Evolutionary conservation across 2,329 filamentous ascomycete genomes (phyloP).

Genomic region (Trichoderma sp.): DNA sequence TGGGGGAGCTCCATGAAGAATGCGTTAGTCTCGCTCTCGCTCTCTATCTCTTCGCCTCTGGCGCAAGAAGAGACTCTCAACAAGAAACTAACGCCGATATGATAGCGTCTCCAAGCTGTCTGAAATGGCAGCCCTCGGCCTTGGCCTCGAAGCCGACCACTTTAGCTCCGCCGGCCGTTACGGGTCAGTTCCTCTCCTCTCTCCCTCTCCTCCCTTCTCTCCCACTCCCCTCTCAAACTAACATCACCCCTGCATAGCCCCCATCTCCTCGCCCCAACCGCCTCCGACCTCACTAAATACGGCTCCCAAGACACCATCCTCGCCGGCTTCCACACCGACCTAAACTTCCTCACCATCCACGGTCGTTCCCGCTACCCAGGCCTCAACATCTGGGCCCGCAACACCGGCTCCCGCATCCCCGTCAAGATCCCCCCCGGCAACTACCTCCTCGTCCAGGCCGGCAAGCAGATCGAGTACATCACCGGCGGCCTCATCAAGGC

Average conservation of each 20-base stretch:
- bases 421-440: slow-evolving; percentile 57
- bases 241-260: slow-evolving; percentile 38
- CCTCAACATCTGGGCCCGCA: slow-evolving; percentile 61
- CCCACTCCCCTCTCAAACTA: neutral
- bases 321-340: slow-evolving; percentile 61
- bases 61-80: neutral
- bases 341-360: slow-evolving; percentile 64
- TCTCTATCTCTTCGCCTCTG: neutral
- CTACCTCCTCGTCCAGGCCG: slow-evolving; percentile 58
- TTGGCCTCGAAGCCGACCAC: slow-evolving; percentile 50
- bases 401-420: slow-evolving; percentile 56
- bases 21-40: slow-evolving; percentile 38
- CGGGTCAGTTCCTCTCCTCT: slow-evolving; percentile 38
- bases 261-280: slow-evolving; percentile 59
- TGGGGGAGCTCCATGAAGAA: slow-evolving; percentile 61
- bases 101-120: slow-evolving; percentile 53
- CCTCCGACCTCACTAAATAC: slow-evolving; percentile 55
- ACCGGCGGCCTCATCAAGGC: slow-evolving; percentile 60
- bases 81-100: neutral
- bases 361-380: slow-evolving; percentile 60
- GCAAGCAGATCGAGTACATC: slow-evolving; percentile 61
- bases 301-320: slow-evolving; percentile 55
- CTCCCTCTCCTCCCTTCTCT: neutral
- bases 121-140: slow-evolving; percentile 56
- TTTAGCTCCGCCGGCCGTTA: slow-evolving; percentile 56